A percentile compares a stretch with the other conserved stretches of the same genome.
Conservation (phyloP, 1,284 basidiomycete species). For the Apiotrichum gracile region DNA sequence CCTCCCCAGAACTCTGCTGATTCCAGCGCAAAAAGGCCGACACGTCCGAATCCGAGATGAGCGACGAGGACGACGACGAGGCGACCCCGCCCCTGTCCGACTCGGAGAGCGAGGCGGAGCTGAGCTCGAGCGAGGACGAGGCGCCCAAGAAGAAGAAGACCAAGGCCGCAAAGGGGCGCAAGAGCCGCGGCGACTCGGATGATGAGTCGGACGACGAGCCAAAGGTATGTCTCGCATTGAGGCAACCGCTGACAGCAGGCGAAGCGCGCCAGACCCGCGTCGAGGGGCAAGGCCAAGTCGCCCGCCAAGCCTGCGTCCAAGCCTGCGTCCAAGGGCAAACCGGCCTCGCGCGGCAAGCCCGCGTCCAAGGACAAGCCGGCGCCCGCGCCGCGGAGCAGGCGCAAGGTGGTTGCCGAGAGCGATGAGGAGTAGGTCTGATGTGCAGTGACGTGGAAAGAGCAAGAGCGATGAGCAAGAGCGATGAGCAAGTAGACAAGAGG, state of each 20-base stretch:
- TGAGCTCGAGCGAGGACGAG: conserved; percentile 3
- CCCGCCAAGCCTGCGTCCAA: conserved; percentile 7
- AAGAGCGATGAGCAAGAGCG: no score
- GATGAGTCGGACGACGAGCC: neutral
- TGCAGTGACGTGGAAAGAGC: no score
- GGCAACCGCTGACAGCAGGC: neutral
- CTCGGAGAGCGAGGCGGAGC: conserved; percentile 4
- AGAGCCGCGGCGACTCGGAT: neutral
- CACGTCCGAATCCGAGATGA: no score
- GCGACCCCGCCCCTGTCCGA: no score
- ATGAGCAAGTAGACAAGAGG: no score
- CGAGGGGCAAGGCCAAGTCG: conserved; percentile 6
- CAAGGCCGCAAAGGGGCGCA: no score
- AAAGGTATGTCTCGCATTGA: neutral
- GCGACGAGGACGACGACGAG: no score
- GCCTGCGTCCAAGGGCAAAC: conserved; percentile 5
- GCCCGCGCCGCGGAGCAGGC: conserved; percentile 2
- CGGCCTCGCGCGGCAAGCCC: conserved; percentile 8
- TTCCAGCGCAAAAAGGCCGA: neutral
- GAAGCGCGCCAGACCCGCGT: conserved; percentile 3
- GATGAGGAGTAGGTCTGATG: neutral
- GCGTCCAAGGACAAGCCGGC: conserved; percentile 5
- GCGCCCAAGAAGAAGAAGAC: neutral
- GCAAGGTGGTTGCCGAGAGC: conserved; percentile 1
- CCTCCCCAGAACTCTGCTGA: no score